phyloP scores from a whole-genome alignment of 352 stramenopile genomes.

The Phytophthora hibernalis region DNA sequence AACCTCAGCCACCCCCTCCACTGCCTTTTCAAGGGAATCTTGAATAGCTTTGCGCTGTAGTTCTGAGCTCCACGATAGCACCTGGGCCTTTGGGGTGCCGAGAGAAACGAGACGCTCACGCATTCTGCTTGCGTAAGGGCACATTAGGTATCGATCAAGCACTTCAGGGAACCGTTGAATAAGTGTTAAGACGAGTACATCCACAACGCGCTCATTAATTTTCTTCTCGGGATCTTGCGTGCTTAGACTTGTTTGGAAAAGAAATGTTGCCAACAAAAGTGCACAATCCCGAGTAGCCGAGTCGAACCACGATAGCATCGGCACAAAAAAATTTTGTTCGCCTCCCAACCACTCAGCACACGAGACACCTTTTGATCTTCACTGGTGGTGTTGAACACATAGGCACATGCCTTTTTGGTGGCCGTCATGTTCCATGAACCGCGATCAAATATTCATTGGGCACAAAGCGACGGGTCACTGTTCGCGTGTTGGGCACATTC shows the following conservation, averaged over 20 bases:
- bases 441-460: conserved; percentile 16
- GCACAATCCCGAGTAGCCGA: too few relatives aligned
- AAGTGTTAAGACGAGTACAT: background rate
- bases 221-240: too few relatives aligned
- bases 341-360: conserved; percentile 7
- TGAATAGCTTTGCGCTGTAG: background rate
- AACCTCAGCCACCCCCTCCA: background rate
- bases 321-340: too few relatives aligned
- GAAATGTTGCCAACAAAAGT: too few relatives aligned
- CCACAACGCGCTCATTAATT: conserved; percentile 1
- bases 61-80: conserved; percentile 7
- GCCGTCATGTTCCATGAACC: conserved; percentile 9
- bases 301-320: too few relatives aligned
- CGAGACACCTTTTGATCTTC: conserved; percentile 13
- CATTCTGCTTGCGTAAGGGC: conserved; percentile 8
- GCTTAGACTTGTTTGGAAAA: too few relatives aligned
- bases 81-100: conserved; percentile 3
- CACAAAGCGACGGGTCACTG: conserved; percentile 3
- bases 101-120: background rate
- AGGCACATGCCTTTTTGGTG: conserved; percentile 16
- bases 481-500: conserved; percentile 6
- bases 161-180: conserved; percentile 6
- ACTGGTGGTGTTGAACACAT: conserved; percentile 16
- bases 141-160: conserved; percentile 13
- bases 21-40: background rate